Conservation (phyloP, 176 grass and related monocot genomes). For the Puya raimondii region DNA sequence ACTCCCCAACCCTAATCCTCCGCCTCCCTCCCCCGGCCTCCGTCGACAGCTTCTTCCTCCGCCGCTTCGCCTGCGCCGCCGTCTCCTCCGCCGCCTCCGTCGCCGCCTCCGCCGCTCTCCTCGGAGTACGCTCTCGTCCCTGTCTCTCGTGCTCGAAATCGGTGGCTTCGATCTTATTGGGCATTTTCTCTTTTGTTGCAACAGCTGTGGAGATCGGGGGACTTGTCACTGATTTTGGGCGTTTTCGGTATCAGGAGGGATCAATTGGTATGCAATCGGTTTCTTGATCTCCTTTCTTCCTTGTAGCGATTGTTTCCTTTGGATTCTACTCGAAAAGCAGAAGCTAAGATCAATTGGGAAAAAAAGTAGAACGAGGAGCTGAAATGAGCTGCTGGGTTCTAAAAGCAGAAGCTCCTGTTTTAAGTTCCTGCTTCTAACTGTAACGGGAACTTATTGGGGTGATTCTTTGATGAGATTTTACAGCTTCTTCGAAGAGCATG, state of each 20-base stretch:
- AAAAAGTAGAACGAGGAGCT: too few species aligned
- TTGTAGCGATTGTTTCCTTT: neutral
- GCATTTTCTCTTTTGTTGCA: conserved; percentile 2
- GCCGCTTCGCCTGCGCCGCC: conserved; percentile 50
- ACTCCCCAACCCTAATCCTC: conserved; percentile 46
- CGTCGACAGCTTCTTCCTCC: conserved; percentile 40
- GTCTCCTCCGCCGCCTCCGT: conserved; percentile 45
- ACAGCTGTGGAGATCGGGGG: conserved; percentile 15
- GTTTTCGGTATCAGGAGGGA: conserved; percentile 59
- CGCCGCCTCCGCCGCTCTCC: conserved; percentile 28
- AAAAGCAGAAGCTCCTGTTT: too few species aligned
- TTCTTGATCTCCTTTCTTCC: neutral
- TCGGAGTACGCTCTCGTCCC: conserved; percentile 28
- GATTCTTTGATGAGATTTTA: neutral
- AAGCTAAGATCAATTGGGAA: too few species aligned
- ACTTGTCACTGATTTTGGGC: conserved; percentile 30
- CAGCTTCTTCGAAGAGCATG: neutral
- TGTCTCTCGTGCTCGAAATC: neutral
- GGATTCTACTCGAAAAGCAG: neutral
- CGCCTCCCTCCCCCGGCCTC: conserved; percentile 44
- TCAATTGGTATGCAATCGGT: conserved; percentile 36
- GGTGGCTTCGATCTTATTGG: neutral
- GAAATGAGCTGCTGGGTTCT: too few species aligned
- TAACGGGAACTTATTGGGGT: neutral
- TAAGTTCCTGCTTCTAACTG: too few species aligned